Evolutionary conservation across 2,329 filamentous ascomycete genomes (phyloP), one percentile per base, ranked within the genome.

Genomic region (Cadophora malorum): DNA sequence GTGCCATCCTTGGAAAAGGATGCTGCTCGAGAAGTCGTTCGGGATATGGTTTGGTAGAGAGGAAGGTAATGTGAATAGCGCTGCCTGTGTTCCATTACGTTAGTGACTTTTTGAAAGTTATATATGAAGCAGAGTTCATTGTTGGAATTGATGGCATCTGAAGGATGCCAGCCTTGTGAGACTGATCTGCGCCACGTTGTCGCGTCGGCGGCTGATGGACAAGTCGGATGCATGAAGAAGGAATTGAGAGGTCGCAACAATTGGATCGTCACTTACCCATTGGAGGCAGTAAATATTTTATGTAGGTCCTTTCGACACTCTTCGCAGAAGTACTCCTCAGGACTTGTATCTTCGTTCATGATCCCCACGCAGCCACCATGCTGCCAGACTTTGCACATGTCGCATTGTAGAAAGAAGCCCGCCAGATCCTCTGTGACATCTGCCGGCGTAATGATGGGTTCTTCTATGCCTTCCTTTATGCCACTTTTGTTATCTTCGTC

Each of bases 261-360:
- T 71, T 68, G 28, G 41, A 65, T 73, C 21, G 58, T 83, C 66
- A 75, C 92, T 83, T 86, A 98, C 96, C 94, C 94, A 84, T 94
- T 96, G 74, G 86, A 85, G 72, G 93, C 92, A 65, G 85, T 88
- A 75, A 89, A 90, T 71, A 97, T 90, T 77, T 90, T 93, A 83
- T 99, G 96, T 63, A 97, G 85, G 78, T 97, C 94, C 78, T 94
- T 94, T 73, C 92, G 90, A 81, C 96, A 99, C 79, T 93, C 88
- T 81, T 99, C 96, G 81, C 96, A 99, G 78, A 96, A 99, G 82
- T 99, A 99, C 80, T 98, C 94, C 65, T 98, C 95, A 10, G 96
- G 96, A 72, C 93, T 95, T 79, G 91, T 90, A 74, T 92, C 91
- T 80, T 97, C 95, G 74, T 96, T 96, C 83, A 97, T 94, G 76